Percentiles rank a stretch among this genome's conserved stretches.
Evolutionary conservation across 2,329 filamentous ascomycete genomes (phyloP).

Genomic region (Fusarium burgessii): DNA sequence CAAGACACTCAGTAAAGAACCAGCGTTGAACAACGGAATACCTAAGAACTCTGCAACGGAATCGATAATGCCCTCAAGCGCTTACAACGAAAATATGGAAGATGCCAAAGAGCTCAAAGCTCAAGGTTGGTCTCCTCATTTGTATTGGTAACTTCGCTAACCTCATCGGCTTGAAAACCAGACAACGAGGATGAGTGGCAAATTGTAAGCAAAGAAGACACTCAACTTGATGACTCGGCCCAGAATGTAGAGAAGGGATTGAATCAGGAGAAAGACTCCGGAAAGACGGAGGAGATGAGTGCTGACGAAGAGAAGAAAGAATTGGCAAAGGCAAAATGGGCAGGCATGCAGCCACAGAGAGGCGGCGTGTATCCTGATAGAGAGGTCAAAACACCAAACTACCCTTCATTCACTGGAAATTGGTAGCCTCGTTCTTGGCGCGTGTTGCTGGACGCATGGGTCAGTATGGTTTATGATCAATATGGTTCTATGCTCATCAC

Average conservation of each 20-base stretch:
- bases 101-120: background rate
- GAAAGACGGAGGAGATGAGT: background rate
- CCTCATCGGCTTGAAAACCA: background rate
- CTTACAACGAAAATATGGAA: background rate
- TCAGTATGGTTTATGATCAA: no score
- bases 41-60: fast-evolving
- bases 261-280: fast-evolving
- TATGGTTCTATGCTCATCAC: no score
- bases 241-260: background rate
- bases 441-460: no score
- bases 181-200: constrained; percentile 22
- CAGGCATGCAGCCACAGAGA: background rate
- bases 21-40: fast-evolving
- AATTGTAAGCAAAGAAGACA: constrained; percentile 3
- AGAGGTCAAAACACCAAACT: constrained; percentile 6
- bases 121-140: background rate
- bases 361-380: background rate
- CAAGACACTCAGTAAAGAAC: fast-evolving
- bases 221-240: fast-evolving
- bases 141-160: background rate
- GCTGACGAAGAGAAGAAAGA: background rate
- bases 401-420: background rate
- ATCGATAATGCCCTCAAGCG: background rate
- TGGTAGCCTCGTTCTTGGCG: background rate
- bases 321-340: background rate